Conservation (phyloP, 148 eudicot genomes). For the Rhododendron kiyosumense region DNA sequence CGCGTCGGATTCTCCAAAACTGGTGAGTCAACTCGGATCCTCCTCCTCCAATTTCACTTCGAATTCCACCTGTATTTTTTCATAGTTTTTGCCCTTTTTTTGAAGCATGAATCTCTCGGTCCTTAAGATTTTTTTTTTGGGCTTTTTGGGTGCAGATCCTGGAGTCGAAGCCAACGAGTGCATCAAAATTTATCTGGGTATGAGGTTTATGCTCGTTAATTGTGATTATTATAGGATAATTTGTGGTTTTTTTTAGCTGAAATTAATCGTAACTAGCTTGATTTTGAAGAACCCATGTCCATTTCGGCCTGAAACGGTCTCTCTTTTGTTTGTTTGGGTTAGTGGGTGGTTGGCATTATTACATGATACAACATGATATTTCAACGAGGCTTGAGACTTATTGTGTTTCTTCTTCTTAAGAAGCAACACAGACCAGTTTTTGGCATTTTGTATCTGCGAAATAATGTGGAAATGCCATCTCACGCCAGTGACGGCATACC, state of each 20-base stretch:
- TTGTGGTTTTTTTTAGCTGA: not conserved
- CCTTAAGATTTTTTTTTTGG: not conserved
- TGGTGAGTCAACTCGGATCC: constrained; percentile 32
- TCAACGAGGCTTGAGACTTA: not conserved
- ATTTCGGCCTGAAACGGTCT: not conserved
- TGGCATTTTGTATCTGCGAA: not conserved
- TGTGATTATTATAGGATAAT: not conserved
- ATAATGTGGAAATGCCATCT: not conserved
- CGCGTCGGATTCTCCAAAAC: constrained; percentile 53
- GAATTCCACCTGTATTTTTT: not conserved
- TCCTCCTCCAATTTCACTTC: not conserved
- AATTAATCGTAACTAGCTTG: not conserved
- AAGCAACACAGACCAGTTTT: not conserved
- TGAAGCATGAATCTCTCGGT: not conserved
- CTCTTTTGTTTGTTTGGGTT: not conserved
- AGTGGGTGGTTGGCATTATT: not conserved
- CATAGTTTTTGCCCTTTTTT: not conserved
- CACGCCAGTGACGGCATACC: not conserved
- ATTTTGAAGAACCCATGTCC: not conserved
- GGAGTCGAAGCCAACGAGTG: constrained; percentile 81
- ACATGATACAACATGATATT: not conserved
- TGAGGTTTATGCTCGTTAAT: not conserved
- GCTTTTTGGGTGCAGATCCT: constrained; percentile 37
- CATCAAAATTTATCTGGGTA: constrained; percentile 75
- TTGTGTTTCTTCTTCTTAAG: not conserved